Conservation (phyloP, 495 filamentous ascomycete species). For the Penicillium steckii region DNA sequence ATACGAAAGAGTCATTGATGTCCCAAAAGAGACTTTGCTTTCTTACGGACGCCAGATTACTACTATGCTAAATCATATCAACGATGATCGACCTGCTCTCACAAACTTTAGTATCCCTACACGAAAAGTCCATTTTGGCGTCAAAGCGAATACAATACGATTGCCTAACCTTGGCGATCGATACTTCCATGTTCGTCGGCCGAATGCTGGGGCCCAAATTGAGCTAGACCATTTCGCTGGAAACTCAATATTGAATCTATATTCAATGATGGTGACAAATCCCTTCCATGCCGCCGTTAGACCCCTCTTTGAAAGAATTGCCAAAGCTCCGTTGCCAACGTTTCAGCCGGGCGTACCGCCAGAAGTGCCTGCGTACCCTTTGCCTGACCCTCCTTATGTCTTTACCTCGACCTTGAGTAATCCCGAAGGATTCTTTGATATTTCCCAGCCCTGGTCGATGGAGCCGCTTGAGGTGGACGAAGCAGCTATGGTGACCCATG, state of each 20-base stretch:
- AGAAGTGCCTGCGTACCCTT: background rate
- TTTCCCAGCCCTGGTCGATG: background rate
- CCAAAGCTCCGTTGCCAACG: background rate
- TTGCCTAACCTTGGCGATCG: background rate
- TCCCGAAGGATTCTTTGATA: background rate
- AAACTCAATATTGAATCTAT: background rate
- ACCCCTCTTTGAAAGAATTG: background rate
- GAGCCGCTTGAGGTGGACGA: background rate
- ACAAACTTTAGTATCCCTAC: background rate
- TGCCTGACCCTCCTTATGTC: background rate
- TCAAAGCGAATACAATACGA: too few relatives aligned
- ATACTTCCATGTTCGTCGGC: background rate
- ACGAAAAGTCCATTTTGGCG: background rate
- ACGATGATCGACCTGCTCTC: background rate
- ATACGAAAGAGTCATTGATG: conserved; percentile 38
- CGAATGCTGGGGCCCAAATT: background rate
- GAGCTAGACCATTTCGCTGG: background rate
- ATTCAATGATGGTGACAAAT: background rate
- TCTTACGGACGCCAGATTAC: background rate
- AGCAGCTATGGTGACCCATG: background rate
- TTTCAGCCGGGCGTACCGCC: background rate
- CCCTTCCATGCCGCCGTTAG: background rate
- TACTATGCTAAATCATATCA: background rate
- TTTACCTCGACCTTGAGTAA: background rate
- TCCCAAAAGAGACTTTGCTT: background rate